These are phyloP conservation scores for Metschnikowia continentalis DNA, from an alignment of 805 yeast genomes.

Conservation along the genomic window DNA sequence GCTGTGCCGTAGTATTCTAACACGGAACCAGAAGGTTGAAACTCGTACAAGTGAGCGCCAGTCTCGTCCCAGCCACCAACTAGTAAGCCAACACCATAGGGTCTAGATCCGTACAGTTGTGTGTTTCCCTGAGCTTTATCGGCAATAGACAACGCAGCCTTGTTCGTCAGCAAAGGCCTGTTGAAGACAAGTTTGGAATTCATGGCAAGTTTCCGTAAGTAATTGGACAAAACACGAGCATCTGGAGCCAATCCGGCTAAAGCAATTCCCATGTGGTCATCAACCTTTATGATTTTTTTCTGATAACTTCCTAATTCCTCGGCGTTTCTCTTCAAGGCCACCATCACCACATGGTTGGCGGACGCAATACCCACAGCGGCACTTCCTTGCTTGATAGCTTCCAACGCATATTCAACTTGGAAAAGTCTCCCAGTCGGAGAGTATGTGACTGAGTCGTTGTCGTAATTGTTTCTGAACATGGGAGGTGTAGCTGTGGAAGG, in stretches of 20 bases:
- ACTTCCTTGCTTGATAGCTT: constrained; percentile 96
- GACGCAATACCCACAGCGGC: constrained; percentile 95
- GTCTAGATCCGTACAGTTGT: constrained; percentile 93
- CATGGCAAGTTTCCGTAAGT: constrained; percentile 87
- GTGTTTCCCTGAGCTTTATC: constrained; percentile 98
- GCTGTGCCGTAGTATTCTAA: constrained; percentile 91
- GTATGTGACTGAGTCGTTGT: constrained; percentile 96
- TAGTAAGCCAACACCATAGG: constrained; percentile 94
- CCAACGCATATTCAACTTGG: constrained; percentile 78
- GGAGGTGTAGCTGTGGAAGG: background rate
- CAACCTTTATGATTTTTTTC: constrained; percentile 86
- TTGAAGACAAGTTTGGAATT: constrained; percentile 78
- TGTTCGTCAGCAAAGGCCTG: constrained; percentile 76
- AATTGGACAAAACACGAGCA: constrained; percentile 89
- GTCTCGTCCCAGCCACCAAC: constrained; percentile 89
- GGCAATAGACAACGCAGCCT: constrained; percentile 82
- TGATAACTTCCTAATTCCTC: constrained; percentile 97
- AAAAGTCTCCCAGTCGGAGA: constrained; percentile 92
- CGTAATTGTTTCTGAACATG: constrained; percentile 95
- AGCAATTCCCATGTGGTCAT: constrained; percentile 91
- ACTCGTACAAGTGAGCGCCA: constrained; percentile 92
- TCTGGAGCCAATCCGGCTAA: constrained; percentile 98
- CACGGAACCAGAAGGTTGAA: constrained; percentile 93
- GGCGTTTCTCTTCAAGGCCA: constrained; percentile 91
- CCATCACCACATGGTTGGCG: constrained; percentile 81